A percentile compares a stretch with the other conserved stretches of the same genome.
phyloP scores from a whole-genome alignment of 345 rosid genomes.

The Brassica nigra region DNA sequence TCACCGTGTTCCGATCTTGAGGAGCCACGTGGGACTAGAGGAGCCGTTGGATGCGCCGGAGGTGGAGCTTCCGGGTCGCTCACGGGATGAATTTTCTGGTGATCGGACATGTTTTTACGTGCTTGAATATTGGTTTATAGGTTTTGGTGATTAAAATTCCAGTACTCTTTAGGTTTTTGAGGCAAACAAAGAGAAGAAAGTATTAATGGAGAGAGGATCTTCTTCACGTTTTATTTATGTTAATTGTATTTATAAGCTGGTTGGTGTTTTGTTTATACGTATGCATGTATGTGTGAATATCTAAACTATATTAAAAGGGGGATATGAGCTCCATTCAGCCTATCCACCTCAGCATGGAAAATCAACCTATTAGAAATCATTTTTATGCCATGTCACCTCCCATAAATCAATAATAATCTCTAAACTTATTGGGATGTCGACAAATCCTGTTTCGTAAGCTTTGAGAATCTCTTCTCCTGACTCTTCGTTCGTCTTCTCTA shows the following conservation, averaged over 20 bases:
- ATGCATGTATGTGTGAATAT: background rate
- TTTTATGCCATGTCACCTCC: no score
- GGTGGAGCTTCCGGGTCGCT: conserved; percentile 57
- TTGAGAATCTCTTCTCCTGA: no score
- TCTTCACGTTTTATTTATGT: conserved; percentile 24
- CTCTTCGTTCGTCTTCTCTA: no score
- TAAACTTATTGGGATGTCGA: no score
- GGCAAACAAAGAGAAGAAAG: background rate
- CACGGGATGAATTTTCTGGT: conserved; percentile 65
- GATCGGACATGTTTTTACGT: conserved; percentile 54
- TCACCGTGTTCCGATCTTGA: conserved; percentile 45
- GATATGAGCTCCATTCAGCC: no score
- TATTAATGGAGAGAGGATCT: conserved; percentile 9
- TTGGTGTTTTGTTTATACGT: conserved; percentile 2
- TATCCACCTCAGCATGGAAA: no score
- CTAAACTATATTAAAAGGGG: no score
- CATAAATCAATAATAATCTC: no score
- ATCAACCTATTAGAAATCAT: no score
- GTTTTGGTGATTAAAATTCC: background rate
- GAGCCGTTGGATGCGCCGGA: conserved; percentile 48
- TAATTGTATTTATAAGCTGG: conserved; percentile 23
- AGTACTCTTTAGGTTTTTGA: background rate
- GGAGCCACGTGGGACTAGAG: conserved; percentile 53
- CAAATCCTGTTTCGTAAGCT: no score
- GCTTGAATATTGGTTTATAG: conserved; percentile 1